Evolutionary conservation across 257 asterid genomes (phyloP).

Genomic region (Solanum tacnaense): DNA sequence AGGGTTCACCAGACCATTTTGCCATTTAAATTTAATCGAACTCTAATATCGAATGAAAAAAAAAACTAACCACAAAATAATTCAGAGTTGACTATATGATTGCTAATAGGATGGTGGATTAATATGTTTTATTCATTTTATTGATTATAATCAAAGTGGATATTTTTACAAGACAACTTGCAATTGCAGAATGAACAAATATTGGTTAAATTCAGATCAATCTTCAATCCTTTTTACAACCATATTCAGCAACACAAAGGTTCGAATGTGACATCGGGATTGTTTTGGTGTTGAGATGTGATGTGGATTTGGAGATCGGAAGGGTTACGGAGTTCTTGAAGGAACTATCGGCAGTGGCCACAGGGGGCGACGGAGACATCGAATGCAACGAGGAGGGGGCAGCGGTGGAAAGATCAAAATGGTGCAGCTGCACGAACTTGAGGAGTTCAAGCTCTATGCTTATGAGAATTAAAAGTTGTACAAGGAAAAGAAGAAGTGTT

Average conservation of each 20-base stretch:
- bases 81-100: background rate
- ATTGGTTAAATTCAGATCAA: constrained; percentile 2
- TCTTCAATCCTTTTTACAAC: constrained; percentile 7
- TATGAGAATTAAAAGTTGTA: too few species aligned
- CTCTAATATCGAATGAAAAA: too few species aligned
- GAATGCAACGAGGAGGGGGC: constrained; percentile 41
- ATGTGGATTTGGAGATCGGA: constrained; percentile 39
- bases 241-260: constrained; percentile 27
- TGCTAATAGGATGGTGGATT: background rate
- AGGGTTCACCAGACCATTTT: too few species aligned
- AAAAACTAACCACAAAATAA: background rate
- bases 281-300: constrained; percentile 16
- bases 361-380: constrained; percentile 93
- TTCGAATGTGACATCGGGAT: constrained; percentile 13
- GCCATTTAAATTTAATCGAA: too few species aligned
- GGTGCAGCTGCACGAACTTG: too few species aligned
- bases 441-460: too few species aligned
- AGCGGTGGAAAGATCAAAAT: constrained; percentile 17
- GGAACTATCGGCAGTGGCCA: constrained; percentile 94
- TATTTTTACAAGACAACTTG: background rate
- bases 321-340: constrained; percentile 66
- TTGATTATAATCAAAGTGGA: background rate
- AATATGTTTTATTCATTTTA: background rate
- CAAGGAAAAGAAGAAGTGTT: too few species aligned
- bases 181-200: background rate